Evolutionary conservation across 1,284 basidiomycete genomes (phyloP).

Genomic region (Austroboletus novae-zelandiae): DNA sequence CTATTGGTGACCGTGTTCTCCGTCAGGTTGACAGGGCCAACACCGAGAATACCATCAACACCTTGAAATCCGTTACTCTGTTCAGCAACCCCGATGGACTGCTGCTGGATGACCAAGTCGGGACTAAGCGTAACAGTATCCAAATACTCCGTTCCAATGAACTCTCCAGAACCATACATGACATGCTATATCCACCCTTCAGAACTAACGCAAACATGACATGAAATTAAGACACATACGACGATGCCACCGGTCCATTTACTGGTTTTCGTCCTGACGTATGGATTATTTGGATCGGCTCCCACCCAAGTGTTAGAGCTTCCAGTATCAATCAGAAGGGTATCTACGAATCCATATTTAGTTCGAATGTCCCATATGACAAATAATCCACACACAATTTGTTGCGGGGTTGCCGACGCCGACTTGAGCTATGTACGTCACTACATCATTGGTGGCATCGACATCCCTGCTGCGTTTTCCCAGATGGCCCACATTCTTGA

Average conservation of each 20-base stretch:
- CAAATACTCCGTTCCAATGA: constrained; percentile 49
- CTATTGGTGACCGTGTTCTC: constrained; percentile 25
- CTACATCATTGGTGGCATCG: constrained; percentile 11
- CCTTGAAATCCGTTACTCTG: constrained; percentile 40
- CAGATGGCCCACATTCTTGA: constrained; percentile 4
- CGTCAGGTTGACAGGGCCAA: constrained; percentile 53
- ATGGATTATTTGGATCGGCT: constrained; percentile 34
- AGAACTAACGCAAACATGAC: background rate
- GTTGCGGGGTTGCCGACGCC: constrained; percentile 46
- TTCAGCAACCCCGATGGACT: constrained; percentile 53
- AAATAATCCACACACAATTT: constrained; percentile 34
- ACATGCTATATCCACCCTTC: constrained; percentile 28
- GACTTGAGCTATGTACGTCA: constrained; percentile 37
- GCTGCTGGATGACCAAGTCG: constrained; percentile 43
- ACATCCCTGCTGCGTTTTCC: background rate
- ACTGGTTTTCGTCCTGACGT: constrained; percentile 42
- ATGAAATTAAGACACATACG: constrained; percentile 13
- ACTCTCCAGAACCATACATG: constrained; percentile 49
- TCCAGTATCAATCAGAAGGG: constrained; percentile 30
- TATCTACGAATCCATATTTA: constrained; percentile 10
- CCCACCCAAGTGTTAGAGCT: constrained; percentile 38
- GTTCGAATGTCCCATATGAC: background rate
- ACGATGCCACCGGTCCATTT: constrained; percentile 43
- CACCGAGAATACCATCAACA: constrained; percentile 55
- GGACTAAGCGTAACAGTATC: constrained; percentile 46